phyloP scores from a whole-genome alignment of 2,329 filamentous ascomycete species.

The Curvularia sp. region DNA sequence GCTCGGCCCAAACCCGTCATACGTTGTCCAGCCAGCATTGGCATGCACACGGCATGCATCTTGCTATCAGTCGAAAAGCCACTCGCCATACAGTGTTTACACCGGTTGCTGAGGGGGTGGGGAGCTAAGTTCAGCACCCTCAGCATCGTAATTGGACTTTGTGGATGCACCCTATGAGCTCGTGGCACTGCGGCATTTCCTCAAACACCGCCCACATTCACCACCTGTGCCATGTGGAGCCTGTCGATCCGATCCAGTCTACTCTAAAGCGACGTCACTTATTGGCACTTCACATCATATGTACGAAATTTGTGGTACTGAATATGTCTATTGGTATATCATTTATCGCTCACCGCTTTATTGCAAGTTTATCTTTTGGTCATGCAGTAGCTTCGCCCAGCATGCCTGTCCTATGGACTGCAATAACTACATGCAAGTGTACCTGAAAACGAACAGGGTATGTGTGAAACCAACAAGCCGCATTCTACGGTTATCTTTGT shows the following conservation, averaged over 20 bases:
- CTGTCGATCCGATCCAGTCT: slow-evolving; percentile 21
- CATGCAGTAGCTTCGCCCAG: slow-evolving; percentile 5
- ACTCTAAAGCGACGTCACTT: slow-evolving; percentile 31
- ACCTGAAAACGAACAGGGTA: slow-evolving; percentile 7
- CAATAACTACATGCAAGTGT: slow-evolving; percentile 9
- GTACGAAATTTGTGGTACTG: slow-evolving; percentile 6
- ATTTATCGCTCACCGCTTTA: slow-evolving; percentile 12
- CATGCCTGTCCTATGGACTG: slow-evolving; percentile 14
- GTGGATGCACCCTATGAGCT: neutral
- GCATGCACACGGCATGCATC: slow-evolving; percentile 12
- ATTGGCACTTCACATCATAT: slow-evolving; percentile 10
- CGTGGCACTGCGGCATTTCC: slow-evolving; percentile 18
- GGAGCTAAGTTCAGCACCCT: slow-evolving; percentile 3
- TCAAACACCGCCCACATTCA: slow-evolving; percentile 17
- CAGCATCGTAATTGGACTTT: slow-evolving; percentile 6
- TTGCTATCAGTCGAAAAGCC: slow-evolving; percentile 13
- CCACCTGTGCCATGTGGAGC: slow-evolving; percentile 21
- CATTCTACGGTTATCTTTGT: neutral
- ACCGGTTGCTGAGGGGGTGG: neutral
- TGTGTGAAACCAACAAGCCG: neutral
- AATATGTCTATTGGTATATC: neutral
- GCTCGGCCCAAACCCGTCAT: slow-evolving; percentile 28
- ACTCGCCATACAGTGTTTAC: slow-evolving; percentile 7
- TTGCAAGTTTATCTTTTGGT: slow-evolving; percentile 13
- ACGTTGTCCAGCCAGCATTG: neutral